A percentile compares a stretch with the other conserved stretches of the same genome.
Evolutionary conservation across 2,329 filamentous ascomycete species (phyloP).

Genomic region (Hymenoscyphus albidus): DNA sequence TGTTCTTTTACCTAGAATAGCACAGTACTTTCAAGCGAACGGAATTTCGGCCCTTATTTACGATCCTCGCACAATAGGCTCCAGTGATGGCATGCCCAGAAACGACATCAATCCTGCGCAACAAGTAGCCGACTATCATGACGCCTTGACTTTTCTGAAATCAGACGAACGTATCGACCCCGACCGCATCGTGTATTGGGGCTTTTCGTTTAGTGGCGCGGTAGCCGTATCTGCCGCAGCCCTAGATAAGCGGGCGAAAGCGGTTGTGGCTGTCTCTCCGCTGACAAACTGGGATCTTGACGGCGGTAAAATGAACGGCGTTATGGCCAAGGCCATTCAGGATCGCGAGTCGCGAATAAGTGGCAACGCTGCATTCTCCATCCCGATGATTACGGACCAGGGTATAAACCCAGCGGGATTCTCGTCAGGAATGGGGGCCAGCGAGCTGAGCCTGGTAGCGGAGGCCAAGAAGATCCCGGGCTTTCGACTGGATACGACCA

Average conservation of each 20-base stretch:
- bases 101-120: conserved; percentile 33
- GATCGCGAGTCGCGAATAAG: conserved; percentile 39
- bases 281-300: conserved; percentile 9
- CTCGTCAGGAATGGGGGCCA: neutral
- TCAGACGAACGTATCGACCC: conserved; percentile 27
- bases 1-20: conserved; percentile 15
- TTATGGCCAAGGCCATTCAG: conserved; percentile 34
- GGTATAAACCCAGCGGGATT: neutral
- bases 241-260: conserved; percentile 38
- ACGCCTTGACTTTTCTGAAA: conserved; percentile 37
- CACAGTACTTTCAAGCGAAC: conserved; percentile 20
- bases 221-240: conserved; percentile 39
- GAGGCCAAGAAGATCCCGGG: neutral
- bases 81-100: conserved; percentile 33
- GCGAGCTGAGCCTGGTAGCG: neutral
- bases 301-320: conserved; percentile 8
- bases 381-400: conserved; percentile 27
- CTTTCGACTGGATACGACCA: neutral
- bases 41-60: conserved; percentile 38
- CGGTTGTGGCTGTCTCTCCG: conserved; percentile 32
- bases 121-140: conserved; percentile 36
- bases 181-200: conserved; percentile 37
- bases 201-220: conserved; percentile 36
- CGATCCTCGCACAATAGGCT: conserved; percentile 35
- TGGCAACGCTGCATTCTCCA: conserved; percentile 38